A percentile compares a stretch with the other conserved stretches of the same genome.
Evolutionary conservation across 257 asterid species (phyloP).

Genomic region (Coffea eugenioides): DNA sequence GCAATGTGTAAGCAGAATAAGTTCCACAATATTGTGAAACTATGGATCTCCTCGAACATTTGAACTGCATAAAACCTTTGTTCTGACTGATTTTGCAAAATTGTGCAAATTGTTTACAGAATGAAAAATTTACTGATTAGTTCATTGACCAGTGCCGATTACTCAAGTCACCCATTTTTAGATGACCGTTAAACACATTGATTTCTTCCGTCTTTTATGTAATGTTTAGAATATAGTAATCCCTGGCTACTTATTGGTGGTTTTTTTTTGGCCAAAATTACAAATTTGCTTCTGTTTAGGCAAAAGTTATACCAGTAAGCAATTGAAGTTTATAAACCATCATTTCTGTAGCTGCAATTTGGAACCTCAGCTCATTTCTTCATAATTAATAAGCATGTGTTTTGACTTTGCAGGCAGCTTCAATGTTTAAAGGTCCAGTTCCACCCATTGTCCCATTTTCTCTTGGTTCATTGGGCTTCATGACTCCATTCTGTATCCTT

Average conservation of each 20-base stretch:
- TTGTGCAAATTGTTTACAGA: background rate
- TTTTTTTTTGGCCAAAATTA: background rate
- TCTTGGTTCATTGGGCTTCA: slow-evolving; percentile 95
- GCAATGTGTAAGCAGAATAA: background rate
- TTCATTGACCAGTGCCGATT: background rate
- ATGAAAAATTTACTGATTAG: background rate
- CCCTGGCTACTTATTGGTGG: background rate
- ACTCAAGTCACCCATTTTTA: background rate
- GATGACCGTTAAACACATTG: background rate
- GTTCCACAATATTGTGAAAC: background rate
- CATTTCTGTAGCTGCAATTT: background rate
- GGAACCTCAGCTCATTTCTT: background rate
- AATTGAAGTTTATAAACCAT: background rate
- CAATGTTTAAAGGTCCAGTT: slow-evolving; percentile 98
- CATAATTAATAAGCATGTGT: background rate
- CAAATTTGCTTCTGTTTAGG: background rate
- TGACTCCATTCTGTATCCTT: slow-evolving; percentile 98
- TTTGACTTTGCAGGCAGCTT: slow-evolving; percentile 78
- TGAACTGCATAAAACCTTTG: background rate
- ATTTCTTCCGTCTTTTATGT: background rate
- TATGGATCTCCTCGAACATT: background rate
- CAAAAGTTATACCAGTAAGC: background rate
- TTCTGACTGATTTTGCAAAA: background rate
- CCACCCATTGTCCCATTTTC: slow-evolving; percentile 98
- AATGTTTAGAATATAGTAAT: background rate